These are phyloP conservation scores for Trametes hirsuta DNA, from an alignment of 1,284 basidiomycete species.

Conservation along the genomic window DNA sequence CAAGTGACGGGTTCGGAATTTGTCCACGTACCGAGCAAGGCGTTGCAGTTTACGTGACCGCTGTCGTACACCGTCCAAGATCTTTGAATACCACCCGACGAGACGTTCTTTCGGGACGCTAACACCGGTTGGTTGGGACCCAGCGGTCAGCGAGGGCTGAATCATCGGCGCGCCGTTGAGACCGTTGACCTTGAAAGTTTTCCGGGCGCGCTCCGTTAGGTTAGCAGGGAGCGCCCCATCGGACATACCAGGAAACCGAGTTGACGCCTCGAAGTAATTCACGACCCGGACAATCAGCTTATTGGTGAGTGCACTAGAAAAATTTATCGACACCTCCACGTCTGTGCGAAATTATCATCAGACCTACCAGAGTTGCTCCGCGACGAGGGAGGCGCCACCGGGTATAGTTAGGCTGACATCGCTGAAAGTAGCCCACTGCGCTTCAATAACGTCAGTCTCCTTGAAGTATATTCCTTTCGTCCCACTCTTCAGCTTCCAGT, in stretches of 20 bases:
- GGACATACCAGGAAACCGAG: constrained; percentile 68
- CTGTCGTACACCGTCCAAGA: constrained; percentile 91
- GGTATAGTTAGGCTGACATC: constrained; percentile 90
- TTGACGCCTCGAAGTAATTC: constrained; percentile 93
- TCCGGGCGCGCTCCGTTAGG: constrained; percentile 21
- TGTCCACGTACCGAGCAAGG: constrained; percentile 73
- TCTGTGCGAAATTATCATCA: neutral
- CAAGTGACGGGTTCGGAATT: neutral
- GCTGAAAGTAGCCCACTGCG: constrained; percentile 95
- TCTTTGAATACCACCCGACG: constrained; percentile 89
- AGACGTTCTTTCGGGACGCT: constrained; percentile 83
- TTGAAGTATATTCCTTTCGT: constrained; percentile 93
- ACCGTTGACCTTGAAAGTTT: constrained; percentile 20
- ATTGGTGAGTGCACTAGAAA: constrained; percentile 78
- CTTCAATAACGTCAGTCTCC: constrained; percentile 96
- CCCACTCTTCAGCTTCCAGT: constrained; percentile 96
- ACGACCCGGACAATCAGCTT: constrained; percentile 89
- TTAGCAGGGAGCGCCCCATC: constrained; percentile 21
- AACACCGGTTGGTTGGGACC: constrained; percentile 23
- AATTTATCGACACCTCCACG: neutral
- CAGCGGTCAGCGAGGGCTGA: constrained; percentile 31
- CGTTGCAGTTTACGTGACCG: constrained; percentile 94
- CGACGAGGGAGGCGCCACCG: constrained; percentile 91
- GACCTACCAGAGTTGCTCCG: constrained; percentile 88
- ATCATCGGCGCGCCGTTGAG: constrained; percentile 14